Conservation (phyloP, 176 grass and related monocot genomes). For the Aegilops sharonensis region DNA sequence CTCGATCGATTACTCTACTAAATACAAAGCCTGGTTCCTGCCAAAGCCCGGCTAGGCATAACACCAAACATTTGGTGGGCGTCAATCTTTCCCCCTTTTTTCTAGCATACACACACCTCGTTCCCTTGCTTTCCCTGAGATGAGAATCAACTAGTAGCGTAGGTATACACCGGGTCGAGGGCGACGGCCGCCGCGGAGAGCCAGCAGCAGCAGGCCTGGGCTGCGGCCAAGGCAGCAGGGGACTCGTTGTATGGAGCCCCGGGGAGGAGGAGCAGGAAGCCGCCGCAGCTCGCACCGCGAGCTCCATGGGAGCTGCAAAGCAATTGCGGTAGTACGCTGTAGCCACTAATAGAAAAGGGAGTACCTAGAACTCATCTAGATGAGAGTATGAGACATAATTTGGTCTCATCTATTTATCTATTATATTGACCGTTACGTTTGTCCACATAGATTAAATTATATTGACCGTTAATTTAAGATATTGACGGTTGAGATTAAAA, state of each 20-base stretch:
- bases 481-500: too few species aligned
- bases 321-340: background rate
- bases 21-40: background rate
- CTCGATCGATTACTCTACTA: too few species aligned
- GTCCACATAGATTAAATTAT: too few species aligned
- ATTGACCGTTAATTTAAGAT: too few species aligned
- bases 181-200: slow-evolving; percentile 11
- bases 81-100: background rate
- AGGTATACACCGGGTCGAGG: slow-evolving; percentile 50
- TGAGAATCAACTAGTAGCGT: background rate
- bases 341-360: too few species aligned
- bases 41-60: background rate
- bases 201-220: background rate
- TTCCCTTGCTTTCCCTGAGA: background rate
- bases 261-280: slow-evolving; percentile 10
- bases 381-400: too few species aligned
- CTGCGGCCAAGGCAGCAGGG: background rate
- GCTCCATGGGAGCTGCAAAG: slow-evolving; percentile 27
- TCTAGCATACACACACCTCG: too few species aligned
- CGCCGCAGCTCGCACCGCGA: slow-evolving; percentile 1
- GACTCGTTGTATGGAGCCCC: too few species aligned
- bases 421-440: too few species aligned
- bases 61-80: background rate
- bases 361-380: too few species aligned
- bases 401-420: too few species aligned